Evolutionary conservation across 371 early-diverging fungal genomes (phyloP), one percentile per base, ranked within the genome.

Genomic region (Parasitella parasitica): DNA sequence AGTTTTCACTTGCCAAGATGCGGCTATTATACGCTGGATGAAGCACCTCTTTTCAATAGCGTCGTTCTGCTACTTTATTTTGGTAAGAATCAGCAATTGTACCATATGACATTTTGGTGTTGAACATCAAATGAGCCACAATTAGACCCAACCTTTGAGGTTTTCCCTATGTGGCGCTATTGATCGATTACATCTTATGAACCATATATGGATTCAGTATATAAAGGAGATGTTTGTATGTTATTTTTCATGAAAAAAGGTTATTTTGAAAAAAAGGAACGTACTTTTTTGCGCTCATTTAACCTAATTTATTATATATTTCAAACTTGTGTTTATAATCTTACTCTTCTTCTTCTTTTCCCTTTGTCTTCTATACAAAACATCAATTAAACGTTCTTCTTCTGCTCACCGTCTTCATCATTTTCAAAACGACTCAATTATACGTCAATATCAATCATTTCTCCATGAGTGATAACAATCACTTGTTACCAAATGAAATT

Each of bases 231-330:
- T 50, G 4, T 46, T 46, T 46, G 2, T 46, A 24, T 24, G 20
- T 46, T 46, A 13, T 46, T 43, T 24, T 22, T 22, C 24, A 58
- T 24, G 6, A 6, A 43, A 54, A 57, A 57, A 57, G 58, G 48
- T 59, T 50, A 50, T 59, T 57, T 51, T n/a, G 18, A 30, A 38
- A 59, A n/a, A 59, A 37, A 37, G 38, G 51, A 59, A 51, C 59
- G 59, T 51, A 38, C 18, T 50, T 59, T 59, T 59, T 51, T 51
- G 38, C 28, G 28, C 34, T 37, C 30, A 35, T 39, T 59, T 51
- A 37, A 48, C 35, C 22, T 46, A 24, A 46, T 46, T 46, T 46
- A 46, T 46, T 46, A 46, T 46, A 46, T 46, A 46, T 46, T 46
- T 46, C 0, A 46, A 24, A 46, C 46, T 46, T 24, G 20, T 24